Conservation (phyloP, 2,329 filamentous ascomycete species). For the Cordyceps javanica region DNA sequence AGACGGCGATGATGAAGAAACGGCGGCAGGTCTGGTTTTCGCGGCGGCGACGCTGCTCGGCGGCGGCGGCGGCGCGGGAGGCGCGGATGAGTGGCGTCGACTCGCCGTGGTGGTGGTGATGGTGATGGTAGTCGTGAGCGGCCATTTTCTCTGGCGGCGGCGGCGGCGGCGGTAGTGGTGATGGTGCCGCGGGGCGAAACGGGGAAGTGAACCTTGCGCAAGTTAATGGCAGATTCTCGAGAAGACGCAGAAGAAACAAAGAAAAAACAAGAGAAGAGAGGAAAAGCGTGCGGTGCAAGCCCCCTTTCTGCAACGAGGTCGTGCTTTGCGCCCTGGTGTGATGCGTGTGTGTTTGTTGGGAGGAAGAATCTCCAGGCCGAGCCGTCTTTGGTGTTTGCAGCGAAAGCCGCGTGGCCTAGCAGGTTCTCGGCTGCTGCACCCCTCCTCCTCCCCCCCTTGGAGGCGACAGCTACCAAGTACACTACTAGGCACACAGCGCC, state of each 20-base stretch:
- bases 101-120: conserved; percentile 36
- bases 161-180: background rate
- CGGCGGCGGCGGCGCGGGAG: conserved; percentile 44
- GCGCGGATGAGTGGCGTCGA: conserved; percentile 62
- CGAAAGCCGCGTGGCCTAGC: conserved; percentile 3
- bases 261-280: background rate
- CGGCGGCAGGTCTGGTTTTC: conserved; percentile 55
- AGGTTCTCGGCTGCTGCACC: background rate
- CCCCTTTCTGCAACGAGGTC: background rate
- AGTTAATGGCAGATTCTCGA: conserved; percentile 9
- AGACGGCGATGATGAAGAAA: conserved; percentile 57
- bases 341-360: background rate
- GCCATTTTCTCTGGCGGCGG: conserved; percentile 22
- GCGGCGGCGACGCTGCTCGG: conserved; percentile 43
- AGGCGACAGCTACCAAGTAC: background rate
- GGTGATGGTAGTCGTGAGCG: background rate
- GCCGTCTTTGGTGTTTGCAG: background rate
- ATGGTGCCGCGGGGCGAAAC: background rate
- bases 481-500: background rate
- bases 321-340: background rate
- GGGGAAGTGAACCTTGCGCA: conserved; percentile 4
- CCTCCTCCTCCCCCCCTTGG: too few relatives aligned
- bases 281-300: background rate
- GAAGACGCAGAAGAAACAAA: background rate
- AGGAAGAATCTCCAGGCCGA: background rate